Conservation (phyloP, 2,329 filamentous ascomycete genomes). For the Sordariomycetes sp. region DNA sequence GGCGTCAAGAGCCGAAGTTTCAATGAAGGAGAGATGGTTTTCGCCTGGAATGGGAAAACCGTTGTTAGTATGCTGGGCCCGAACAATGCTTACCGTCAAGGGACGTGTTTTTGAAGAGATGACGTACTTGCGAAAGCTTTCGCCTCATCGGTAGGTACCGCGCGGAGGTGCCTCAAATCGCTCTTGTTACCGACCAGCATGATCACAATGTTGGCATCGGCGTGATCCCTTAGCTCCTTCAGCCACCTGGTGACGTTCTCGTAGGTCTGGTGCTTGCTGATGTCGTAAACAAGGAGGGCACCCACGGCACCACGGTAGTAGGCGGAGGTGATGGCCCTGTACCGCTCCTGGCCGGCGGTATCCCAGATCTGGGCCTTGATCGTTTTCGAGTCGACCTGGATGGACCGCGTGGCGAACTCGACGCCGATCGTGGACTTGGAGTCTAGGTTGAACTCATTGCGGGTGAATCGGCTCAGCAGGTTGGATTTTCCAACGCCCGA, state of each 20-base stretch:
- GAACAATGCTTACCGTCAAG: neutral
- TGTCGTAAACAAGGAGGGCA: constrained; percentile 96
- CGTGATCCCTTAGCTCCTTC: constrained; percentile 96
- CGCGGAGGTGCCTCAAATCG: constrained; percentile 96
- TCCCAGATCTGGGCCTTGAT: constrained; percentile 99
- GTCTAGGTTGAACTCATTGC: constrained; percentile 99
- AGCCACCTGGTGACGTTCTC: constrained; percentile 98
- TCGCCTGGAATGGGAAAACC: constrained; percentile 50
- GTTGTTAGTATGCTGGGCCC: constrained; percentile 1
- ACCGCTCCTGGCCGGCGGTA: constrained; percentile 96
- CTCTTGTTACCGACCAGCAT: constrained; percentile 99
- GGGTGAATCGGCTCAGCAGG: constrained; percentile 97
- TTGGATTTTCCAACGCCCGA: constrained; percentile 99
- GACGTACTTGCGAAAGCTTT: constrained; percentile 89
- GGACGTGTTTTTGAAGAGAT: neutral
- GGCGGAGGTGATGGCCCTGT: constrained; percentile 96
- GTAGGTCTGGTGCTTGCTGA: constrained; percentile 99
- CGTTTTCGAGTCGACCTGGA: constrained; percentile 98
- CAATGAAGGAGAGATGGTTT: constrained; percentile 97
- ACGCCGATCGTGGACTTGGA: constrained; percentile 99
- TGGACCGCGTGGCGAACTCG: constrained; percentile 96
- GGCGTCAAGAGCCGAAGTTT: constrained; percentile 95
- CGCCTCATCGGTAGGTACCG: constrained; percentile 94
- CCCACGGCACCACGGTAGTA: constrained; percentile 98
- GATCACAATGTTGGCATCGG: constrained; percentile 97